Conservation (phyloP, 441 rosid species). For the Raphanus hybrid region DNA sequence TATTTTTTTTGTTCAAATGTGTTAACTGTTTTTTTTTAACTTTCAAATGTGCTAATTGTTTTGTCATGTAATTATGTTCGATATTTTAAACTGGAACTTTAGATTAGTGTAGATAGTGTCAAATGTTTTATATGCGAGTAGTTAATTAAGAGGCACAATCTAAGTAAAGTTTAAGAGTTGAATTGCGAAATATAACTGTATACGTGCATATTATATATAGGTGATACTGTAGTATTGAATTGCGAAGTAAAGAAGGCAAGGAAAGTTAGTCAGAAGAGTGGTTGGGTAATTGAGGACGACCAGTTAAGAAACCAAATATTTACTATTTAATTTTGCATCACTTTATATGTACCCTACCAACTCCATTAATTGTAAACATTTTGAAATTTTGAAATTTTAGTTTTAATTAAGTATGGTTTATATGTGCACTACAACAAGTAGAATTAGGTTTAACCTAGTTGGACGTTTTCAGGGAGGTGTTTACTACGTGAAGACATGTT, state of each 20-base stretch:
- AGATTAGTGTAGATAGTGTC: not conserved
- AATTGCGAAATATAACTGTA: not conserved
- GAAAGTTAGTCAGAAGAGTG: conserved; percentile 44
- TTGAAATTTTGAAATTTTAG: not conserved
- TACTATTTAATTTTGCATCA: conserved; percentile 33
- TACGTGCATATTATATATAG: conserved; percentile 6
- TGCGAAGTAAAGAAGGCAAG: conserved; percentile 42
- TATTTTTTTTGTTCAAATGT: not conserved
- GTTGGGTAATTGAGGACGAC: conserved; percentile 48
- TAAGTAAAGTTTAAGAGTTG: not conserved
- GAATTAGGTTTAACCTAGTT: conserved; percentile 31
- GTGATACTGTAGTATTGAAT: conserved; percentile 26
- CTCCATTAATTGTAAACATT: conserved; percentile 36
- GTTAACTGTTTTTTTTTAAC: too few relatives aligned
- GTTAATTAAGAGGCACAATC: not conserved
- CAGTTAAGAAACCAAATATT: conserved; percentile 38
- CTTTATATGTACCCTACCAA: conserved; percentile 44
- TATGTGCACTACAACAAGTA: conserved; percentile 4
- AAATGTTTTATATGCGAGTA: not conserved
- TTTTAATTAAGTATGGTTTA: not conserved
- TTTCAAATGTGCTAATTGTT: not conserved
- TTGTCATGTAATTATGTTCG: not conserved
- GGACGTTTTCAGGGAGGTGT: conserved; percentile 40
- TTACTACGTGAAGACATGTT: conserved; percentile 36
- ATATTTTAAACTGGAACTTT: not conserved